Evolutionary conservation across 176 grass and related monocot genomes (phyloP).

Genomic region (Oryza glumipatula): DNA sequence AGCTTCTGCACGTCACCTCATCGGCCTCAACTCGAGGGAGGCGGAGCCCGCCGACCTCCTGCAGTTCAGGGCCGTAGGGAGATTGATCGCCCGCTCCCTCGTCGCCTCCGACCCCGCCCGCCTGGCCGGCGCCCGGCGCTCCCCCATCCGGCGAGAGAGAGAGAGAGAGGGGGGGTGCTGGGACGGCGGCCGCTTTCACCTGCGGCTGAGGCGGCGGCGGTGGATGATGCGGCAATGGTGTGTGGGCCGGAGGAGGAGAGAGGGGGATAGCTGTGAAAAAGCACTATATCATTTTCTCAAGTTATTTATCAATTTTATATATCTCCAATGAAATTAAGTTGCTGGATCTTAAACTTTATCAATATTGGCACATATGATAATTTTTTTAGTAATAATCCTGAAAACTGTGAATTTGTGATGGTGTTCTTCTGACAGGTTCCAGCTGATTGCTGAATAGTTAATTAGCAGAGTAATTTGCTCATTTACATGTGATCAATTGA

Average conservation of each 20-base stretch:
- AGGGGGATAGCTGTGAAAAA: too few relatives aligned
- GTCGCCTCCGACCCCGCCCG: constrained; percentile 16
- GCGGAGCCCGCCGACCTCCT: background rate
- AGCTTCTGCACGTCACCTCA: background rate
- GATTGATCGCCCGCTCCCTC: background rate
- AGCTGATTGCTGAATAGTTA: background rate
- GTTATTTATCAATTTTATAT: too few relatives aligned
- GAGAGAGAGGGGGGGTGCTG: background rate
- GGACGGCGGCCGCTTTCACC: too few relatives aligned
- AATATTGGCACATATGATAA: too few relatives aligned
- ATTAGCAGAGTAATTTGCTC: background rate
- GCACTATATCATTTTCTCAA: too few relatives aligned
- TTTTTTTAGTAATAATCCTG: background rate
- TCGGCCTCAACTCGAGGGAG: background rate
- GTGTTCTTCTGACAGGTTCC: background rate
- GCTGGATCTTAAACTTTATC: too few relatives aligned
- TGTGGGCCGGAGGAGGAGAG: too few relatives aligned
- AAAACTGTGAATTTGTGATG: background rate
- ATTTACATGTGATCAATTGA: background rate
- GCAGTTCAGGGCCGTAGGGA: background rate
- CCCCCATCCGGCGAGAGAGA: background rate
- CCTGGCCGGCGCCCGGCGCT: background rate
- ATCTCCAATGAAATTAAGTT: too few relatives aligned
- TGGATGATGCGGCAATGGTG: too few relatives aligned
- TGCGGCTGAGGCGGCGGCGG: background rate